Evolutionary conservation across 192 early-diverging fungal genomes (phyloP).

Genomic region (Irineochytrium annulatum): DNA sequence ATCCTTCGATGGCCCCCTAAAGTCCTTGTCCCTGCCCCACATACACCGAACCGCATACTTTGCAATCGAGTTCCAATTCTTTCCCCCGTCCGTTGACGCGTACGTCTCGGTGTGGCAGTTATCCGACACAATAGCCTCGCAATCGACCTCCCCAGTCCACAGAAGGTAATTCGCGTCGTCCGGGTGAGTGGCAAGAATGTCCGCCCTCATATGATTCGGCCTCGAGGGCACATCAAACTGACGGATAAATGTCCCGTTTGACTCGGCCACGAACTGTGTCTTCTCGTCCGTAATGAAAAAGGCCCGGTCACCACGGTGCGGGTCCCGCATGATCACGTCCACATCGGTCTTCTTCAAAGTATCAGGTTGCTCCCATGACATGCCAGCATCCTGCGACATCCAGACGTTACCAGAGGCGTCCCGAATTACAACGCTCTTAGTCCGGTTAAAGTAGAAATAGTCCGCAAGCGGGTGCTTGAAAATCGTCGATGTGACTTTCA

Average conservation of each 20-base stretch:
- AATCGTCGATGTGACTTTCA: slow-evolving; percentile 9
- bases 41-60: slow-evolving; percentile 72
- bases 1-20: slow-evolving; percentile 53
- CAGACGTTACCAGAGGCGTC: slow-evolving; percentile 14
- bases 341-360: slow-evolving; percentile 18
- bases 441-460: slow-evolving; percentile 46
- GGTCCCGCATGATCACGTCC: slow-evolving; percentile 25
- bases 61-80: slow-evolving; percentile 64
- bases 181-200: slow-evolving; percentile 49
- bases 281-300: slow-evolving; percentile 24
- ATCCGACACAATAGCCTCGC: slow-evolving; percentile 13
- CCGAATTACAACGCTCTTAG: slow-evolving; percentile 24
- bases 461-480: slow-evolving; percentile 20
- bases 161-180: slow-evolving; percentile 77
- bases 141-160: slow-evolving; percentile 37
- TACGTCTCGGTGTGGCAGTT: slow-evolving; percentile 67
- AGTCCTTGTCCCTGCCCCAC: slow-evolving; percentile 62
- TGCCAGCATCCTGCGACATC: slow-evolving; percentile 31
- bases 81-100: slow-evolving; percentile 60
- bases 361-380: slow-evolving; percentile 22
- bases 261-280: slow-evolving; percentile 16
- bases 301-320: slow-evolving; percentile 23
- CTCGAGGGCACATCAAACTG: slow-evolving; percentile 12
- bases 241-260: slow-evolving; percentile 21
- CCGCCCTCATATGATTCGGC: slow-evolving; percentile 9